These are phyloP conservation scores for Neostapfia colusana DNA, from an alignment of 176 grass and related monocot species.

Conservation along the genomic window DNA sequence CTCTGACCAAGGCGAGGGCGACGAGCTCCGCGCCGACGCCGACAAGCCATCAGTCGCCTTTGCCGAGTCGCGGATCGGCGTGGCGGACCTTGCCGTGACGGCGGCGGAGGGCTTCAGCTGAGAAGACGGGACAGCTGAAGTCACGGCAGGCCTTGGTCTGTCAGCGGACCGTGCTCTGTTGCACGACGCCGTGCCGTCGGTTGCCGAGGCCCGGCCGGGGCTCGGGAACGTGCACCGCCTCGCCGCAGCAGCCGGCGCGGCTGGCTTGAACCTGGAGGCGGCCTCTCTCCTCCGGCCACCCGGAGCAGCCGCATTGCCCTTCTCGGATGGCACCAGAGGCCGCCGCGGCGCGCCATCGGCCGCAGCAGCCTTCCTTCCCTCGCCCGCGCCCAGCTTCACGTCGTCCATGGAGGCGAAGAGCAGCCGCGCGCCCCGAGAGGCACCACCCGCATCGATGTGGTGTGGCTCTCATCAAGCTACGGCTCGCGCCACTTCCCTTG, in stretches of 20 bases:
- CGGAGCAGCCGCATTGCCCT: conserved; percentile 48
- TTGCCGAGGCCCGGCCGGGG: neutral
- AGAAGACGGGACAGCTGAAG: conserved; percentile 21
- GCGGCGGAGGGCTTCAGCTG: conserved; percentile 26
- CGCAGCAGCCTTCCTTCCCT: conserved; percentile 21
- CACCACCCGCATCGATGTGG: conserved; percentile 49
- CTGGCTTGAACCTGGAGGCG: conserved; percentile 57
- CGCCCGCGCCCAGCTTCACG: conserved; percentile 5
- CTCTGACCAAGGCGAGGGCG: conserved; percentile 51
- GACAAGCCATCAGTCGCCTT: conserved; percentile 43
- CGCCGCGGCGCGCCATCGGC: conserved; percentile 25
- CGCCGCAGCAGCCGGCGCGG: neutral
- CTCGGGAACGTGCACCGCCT: conserved; percentile 54
- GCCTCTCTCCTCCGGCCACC: conserved; percentile 37
- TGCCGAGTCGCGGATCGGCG: conserved; percentile 42
- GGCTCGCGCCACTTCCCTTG: neutral
- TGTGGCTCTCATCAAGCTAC: conserved; percentile 31
- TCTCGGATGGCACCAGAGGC: conserved; percentile 66
- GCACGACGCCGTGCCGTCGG: neutral
- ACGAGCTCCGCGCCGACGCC: conserved; percentile 42
- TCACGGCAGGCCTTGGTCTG: conserved; percentile 35
- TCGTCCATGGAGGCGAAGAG: conserved; percentile 43
- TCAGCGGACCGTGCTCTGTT: conserved; percentile 73
- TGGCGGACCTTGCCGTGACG: conserved; percentile 24
- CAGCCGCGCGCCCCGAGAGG: conserved; percentile 14